These are phyloP conservation scores for Microdochium paspali DNA, from an alignment of 2,329 filamentous ascomycete species.

Conservation along the genomic window DNA sequence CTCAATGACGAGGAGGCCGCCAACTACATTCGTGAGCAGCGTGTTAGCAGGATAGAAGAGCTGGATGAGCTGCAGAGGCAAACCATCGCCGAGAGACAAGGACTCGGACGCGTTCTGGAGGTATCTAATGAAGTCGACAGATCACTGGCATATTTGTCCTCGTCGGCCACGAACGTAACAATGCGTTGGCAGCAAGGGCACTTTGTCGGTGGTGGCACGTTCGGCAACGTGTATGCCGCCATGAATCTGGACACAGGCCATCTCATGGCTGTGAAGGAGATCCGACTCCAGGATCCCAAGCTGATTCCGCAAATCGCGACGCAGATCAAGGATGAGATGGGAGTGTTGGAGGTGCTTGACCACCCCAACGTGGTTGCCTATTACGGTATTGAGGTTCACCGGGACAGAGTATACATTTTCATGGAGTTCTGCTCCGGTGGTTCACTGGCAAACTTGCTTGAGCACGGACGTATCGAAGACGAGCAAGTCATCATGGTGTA, in stretches of 20 bases:
- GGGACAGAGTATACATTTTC: constrained; percentile 99
- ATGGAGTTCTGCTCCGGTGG: constrained; percentile 99
- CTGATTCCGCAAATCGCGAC: constrained; percentile 88
- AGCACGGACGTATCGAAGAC: constrained; percentile 95
- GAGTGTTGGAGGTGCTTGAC: constrained; percentile 86
- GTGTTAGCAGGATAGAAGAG: constrained; percentile 60
- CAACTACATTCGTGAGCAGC: constrained; percentile 63
- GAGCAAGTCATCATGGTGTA: constrained; percentile 98
- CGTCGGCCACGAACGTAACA: constrained; percentile 88
- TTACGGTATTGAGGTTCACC: constrained; percentile 94
- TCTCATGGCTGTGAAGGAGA: constrained; percentile 98
- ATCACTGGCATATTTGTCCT: constrained; percentile 86
- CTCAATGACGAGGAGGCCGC: constrained; percentile 80
- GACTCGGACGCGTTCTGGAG: constrained; percentile 83
- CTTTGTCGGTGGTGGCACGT: constrained; percentile 92
- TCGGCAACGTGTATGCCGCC: constrained; percentile 93
- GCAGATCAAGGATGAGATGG: constrained; percentile 96
- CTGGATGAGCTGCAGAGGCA: constrained; percentile 73
- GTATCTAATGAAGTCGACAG: constrained; percentile 93
- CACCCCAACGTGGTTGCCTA: constrained; percentile 98
- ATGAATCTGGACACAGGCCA: constrained; percentile 96
- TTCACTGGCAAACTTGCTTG: constrained; percentile 78
- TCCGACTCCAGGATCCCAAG: constrained; percentile 91
- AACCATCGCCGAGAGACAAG: constrained; percentile 75
- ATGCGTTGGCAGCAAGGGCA: constrained; percentile 98